Conservation (phyloP, 1,139 yeast species). For the Suhomyces wounanorum region DNA sequence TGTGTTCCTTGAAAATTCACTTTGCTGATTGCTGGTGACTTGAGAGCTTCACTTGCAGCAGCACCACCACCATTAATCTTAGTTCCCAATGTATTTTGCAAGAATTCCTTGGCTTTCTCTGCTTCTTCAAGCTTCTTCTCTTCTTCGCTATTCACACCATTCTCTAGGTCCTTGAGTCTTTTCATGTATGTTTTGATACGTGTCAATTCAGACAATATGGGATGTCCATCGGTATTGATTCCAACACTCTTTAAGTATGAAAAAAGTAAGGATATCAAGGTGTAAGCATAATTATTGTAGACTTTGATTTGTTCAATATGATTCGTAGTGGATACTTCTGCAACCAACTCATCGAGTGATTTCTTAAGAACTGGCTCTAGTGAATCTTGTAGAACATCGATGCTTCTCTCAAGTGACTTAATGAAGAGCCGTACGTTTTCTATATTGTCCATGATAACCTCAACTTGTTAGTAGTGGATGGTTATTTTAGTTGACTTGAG, state of each 20-base stretch:
- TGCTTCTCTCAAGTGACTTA: conserved; percentile 31
- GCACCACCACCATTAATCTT: conserved; percentile 33
- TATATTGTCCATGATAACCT: conserved; percentile 43
- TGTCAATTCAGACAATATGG: conserved; percentile 68
- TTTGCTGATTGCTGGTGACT: conserved; percentile 59
- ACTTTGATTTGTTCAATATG: conserved; percentile 39
- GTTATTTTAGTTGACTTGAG: neutral
- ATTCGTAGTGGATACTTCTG: conserved; percentile 24
- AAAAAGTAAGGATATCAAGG: conserved; percentile 47
- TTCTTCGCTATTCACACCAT: conserved; percentile 19
- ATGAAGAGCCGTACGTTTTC: conserved; percentile 35
- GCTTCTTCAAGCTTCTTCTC: conserved; percentile 26
- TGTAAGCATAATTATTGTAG: conserved; percentile 46
- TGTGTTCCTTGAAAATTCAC: conserved; percentile 61
- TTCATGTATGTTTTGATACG: conserved; percentile 72
- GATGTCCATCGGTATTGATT: conserved; percentile 55
- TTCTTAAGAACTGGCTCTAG: conserved; percentile 39
- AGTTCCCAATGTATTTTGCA: conserved; percentile 49
- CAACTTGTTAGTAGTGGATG: neutral
- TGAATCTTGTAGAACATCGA: conserved; percentile 30
- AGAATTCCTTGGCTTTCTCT: conserved; percentile 44
- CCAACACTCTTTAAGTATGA: conserved; percentile 67
- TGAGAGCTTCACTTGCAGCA: conserved; percentile 27
- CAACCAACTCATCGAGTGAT: conserved; percentile 35
- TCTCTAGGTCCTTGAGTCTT: conserved; percentile 51